Percentiles rank a stretch among this genome's conserved stretches.
Conservation (phyloP, 1,284 basidiomycete genomes). For the Coniferiporia sulphurascens region DNA sequence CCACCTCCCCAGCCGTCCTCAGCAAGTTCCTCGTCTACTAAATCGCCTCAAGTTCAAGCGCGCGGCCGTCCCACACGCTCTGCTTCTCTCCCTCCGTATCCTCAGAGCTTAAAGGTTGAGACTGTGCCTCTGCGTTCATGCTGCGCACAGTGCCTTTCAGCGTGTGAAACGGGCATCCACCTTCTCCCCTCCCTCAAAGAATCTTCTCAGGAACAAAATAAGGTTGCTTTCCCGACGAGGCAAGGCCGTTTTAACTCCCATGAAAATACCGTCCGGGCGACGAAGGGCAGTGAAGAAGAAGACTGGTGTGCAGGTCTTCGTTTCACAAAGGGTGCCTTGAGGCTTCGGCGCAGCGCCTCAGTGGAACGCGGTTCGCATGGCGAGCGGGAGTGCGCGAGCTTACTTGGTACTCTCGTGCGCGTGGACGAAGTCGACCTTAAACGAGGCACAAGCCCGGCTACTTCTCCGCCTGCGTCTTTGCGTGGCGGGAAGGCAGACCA, state of each 20-base stretch:
- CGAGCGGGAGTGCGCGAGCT: neutral
- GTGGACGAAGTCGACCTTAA: conserved; percentile 18
- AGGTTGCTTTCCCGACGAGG: neutral
- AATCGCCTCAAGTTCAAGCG: neutral
- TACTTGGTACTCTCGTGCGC: conserved; percentile 11
- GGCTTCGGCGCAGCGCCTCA: conserved; percentile 13
- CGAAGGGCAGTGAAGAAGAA: neutral
- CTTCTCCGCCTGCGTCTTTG: neutral
- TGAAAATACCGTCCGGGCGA: neutral
- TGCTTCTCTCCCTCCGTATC: conserved; percentile 3
- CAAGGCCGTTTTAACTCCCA: neutral
- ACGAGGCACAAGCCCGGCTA: neutral
- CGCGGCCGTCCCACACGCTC: conserved; percentile 1
- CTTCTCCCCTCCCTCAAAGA: conserved; percentile 10
- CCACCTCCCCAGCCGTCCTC: neutral
- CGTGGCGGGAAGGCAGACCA: neutral
- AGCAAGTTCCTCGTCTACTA: neutral
- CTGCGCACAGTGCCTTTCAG: conserved; percentile 11
- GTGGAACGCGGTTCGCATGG: conserved; percentile 1
- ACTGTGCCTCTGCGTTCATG: conserved; percentile 16
- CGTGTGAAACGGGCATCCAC: neutral
- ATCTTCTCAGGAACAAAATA: conserved; percentile 8
- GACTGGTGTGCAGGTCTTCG: conserved; percentile 17
- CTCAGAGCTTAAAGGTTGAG: conserved; percentile 1
- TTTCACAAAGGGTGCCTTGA: conserved; percentile 17